Evolutionary conservation across 768 basidiomycete genomes (phyloP).

Genomic region (Gymnopilus junonius): DNA sequence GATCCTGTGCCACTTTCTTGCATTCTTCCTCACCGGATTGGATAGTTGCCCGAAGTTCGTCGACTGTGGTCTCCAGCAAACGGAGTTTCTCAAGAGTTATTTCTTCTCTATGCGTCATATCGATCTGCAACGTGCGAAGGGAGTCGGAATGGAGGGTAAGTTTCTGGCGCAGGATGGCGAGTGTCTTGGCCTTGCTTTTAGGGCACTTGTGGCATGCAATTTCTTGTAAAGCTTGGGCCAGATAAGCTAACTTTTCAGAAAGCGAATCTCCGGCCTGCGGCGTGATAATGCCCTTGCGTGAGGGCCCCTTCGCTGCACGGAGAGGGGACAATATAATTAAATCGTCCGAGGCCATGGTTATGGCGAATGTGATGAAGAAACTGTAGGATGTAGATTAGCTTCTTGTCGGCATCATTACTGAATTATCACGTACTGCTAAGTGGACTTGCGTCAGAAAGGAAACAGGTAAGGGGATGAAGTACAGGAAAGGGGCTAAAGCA

Average conservation of each 20-base stretch:
- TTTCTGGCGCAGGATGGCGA: background rate
- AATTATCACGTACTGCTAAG: background rate
- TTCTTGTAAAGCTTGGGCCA: background rate
- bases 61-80: background rate
- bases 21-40: constrained; percentile 1
- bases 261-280: background rate
- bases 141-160: background rate
- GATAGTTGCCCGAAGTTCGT: background rate
- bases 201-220: background rate
- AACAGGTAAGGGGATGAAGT: background rate
- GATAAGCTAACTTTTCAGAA: background rate
- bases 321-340: background rate
- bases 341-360: background rate
- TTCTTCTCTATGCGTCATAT: background rate
- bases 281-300: too few relatives aligned
- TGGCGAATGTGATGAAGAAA: background rate
- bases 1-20: constrained; percentile 1
- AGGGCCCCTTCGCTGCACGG: background rate
- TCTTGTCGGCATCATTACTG: background rate
- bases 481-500: background rate
- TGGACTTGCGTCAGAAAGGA: background rate
- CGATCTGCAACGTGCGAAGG: background rate
- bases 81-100: background rate
- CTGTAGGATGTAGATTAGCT: background rate
- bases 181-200: background rate